Percentiles rank a stretch among this genome's conserved stretches.
Conservation (phyloP, 257 asterid species). For the Solanum microdontum region DNA sequence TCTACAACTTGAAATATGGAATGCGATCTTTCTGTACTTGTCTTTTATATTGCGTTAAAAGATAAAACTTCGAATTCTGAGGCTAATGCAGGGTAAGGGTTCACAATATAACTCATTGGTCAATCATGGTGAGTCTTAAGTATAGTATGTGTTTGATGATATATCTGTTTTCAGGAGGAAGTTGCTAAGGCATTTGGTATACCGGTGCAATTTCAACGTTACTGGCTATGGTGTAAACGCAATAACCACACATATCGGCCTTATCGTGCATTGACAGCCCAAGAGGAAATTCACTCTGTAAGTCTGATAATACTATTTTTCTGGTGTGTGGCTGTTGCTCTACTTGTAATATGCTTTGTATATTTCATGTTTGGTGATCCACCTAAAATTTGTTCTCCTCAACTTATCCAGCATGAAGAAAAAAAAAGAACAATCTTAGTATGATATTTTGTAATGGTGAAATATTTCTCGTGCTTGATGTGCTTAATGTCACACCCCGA, state of each 20-base stretch:
- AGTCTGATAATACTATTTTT: slow-evolving; percentile 4
- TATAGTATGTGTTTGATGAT: not conserved
- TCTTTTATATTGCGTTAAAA: not conserved
- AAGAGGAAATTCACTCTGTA: slow-evolving; percentile 68
- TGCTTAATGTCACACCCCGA: not conserved
- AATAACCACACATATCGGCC: slow-evolving; percentile 84
- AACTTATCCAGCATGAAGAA: not conserved
- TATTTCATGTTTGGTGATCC: not conserved
- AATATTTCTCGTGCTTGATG: not conserved
- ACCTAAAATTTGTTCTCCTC: not conserved
- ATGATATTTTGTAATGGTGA: not conserved
- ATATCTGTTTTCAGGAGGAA: slow-evolving; percentile 45
- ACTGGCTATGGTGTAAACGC: slow-evolving; percentile 82
- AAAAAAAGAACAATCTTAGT: not conserved
- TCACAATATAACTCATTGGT: not conserved
- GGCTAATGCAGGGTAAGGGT: not conserved
- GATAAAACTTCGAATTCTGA: not conserved
- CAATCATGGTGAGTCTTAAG: not conserved
- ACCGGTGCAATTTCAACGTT: slow-evolving; percentile 70
- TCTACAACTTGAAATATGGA: not conserved
- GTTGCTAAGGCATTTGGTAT: slow-evolving; percentile 66
- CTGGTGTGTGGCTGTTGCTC: not conserved
- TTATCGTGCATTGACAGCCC: slow-evolving; percentile 50
- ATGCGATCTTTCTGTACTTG: not conserved
- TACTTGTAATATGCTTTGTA: not conserved